Conservation (phyloP, 306 rosid genomes). For the Cucurbita maxima region DNA sequence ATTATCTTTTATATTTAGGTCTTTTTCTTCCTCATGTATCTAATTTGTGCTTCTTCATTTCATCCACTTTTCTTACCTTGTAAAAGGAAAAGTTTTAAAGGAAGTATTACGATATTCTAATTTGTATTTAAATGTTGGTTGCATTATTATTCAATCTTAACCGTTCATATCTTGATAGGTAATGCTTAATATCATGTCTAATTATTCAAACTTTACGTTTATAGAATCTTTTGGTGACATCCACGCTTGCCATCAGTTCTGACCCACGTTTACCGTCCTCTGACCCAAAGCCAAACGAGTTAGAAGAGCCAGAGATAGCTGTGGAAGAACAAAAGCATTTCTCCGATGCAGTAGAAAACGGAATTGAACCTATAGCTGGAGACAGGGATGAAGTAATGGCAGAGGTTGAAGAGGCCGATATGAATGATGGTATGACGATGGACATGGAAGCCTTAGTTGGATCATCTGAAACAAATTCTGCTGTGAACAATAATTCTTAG, state of each 20-base stretch:
- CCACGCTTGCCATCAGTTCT: conserved; percentile 38
- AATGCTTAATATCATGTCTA: background rate
- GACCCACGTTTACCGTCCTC: conserved; percentile 36
- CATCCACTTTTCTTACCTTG: background rate
- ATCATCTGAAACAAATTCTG: conserved; percentile 41
- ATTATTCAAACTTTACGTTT: background rate
- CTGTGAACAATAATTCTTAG: conserved; percentile 30
- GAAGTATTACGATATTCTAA: background rate
- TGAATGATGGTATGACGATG: conserved; percentile 48
- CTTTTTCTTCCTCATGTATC: background rate
- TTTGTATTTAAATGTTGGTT: background rate
- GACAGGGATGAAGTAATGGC: conserved; percentile 62
- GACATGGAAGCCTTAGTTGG: conserved; percentile 54
- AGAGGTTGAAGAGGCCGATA: conserved; percentile 46
- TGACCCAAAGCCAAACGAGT: conserved; percentile 21
- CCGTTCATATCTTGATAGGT: background rate
- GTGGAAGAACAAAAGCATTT: conserved; percentile 31
- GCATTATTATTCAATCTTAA: background rate
- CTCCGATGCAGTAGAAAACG: conserved; percentile 35
- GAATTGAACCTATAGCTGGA: conserved; percentile 35
- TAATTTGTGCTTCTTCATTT: background rate
- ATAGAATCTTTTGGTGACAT: conserved; percentile 82
- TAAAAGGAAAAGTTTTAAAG: background rate
- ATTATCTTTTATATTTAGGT: background rate
- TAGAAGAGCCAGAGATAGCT: conserved; percentile 19